Percentiles rank a stretch among this genome's conserved stretches.
Conservation (phyloP, 2,329 filamentous ascomycete genomes). For the Paecilomyces formosus region DNA sequence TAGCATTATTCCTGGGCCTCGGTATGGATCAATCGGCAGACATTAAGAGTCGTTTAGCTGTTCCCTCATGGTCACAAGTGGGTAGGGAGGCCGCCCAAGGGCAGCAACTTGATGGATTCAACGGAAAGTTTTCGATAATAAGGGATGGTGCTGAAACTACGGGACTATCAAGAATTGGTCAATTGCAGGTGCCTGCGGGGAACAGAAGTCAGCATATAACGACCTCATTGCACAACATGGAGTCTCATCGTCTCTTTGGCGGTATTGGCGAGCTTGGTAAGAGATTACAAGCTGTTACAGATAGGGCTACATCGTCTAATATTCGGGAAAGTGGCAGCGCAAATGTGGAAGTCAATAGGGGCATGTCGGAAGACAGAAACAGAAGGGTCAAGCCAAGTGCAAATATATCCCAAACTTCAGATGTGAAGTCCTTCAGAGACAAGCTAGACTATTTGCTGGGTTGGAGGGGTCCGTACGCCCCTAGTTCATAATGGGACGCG, state of each 20-base stretch:
- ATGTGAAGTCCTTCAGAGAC: conserved; percentile 14
- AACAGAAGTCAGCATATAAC: background rate
- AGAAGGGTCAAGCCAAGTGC: background rate
- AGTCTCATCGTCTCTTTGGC: background rate
- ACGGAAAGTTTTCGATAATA: background rate
- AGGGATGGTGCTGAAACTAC: background rate
- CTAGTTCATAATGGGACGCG: background rate
- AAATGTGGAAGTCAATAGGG: background rate
- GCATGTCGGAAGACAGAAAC: background rate
- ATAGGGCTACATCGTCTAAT: background rate
- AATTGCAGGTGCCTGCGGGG: background rate
- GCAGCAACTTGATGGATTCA: background rate
- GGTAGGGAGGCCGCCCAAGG: background rate
- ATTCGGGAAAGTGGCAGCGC: background rate
- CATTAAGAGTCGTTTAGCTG: background rate
- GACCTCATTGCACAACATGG: no score
- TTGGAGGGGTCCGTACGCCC: conserved; percentile 20
- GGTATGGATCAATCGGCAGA: background rate
- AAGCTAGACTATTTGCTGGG: conserved; percentile 25
- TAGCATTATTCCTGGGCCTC: background rate
- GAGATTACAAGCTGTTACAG: background rate
- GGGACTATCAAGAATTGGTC: background rate
- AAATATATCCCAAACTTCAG: background rate
- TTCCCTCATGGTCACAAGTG: background rate
- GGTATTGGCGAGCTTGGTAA: background rate